A percentile compares a stretch with the other conserved stretches of the same genome.
Conservation (phyloP, 345 rosid genomes). For the Carallia brachiata region DNA sequence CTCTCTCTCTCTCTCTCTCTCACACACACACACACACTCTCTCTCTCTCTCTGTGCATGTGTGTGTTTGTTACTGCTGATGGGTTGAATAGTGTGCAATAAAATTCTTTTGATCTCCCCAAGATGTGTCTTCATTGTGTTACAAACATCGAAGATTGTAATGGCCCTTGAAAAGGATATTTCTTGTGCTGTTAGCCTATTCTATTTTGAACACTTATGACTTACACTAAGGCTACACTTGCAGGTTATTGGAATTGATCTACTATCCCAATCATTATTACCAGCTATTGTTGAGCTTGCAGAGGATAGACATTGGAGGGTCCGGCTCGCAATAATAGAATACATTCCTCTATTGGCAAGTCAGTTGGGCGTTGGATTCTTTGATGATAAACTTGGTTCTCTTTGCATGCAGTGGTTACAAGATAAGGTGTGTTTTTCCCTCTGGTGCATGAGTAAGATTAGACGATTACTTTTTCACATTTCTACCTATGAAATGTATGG, state of each 20-base stretch:
- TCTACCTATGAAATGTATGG: neutral
- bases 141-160: neutral
- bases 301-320: slow-evolving; percentile 99
- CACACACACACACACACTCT: too few relatives aligned
- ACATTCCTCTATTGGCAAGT: slow-evolving; percentile 91
- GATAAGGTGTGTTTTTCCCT: slow-evolving; percentile 64
- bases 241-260: slow-evolving; percentile 98
- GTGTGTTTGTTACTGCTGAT: too few relatives aligned
- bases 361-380: slow-evolving; percentile 94
- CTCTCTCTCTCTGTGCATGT: too few relatives aligned
- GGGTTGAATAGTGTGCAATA: too few relatives aligned
- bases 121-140: too few relatives aligned
- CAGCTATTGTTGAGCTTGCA: slow-evolving; percentile 97
- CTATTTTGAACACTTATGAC: neutral
- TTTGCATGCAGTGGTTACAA: slow-evolving; percentile 97
- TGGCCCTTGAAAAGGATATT: neutral
- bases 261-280: slow-evolving; percentile 83
- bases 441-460: neutral
- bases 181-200: neutral
- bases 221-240: slow-evolving; percentile 1
- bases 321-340: slow-evolving; percentile 92
- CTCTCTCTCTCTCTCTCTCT: too few relatives aligned
- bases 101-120: too few relatives aligned
- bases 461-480: neutral
- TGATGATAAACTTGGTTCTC: slow-evolving; percentile 88